Base-by-base conservation (phyloP, 1,284 basidiomycete species). In the Sporisorium iseilematis-ciliati region DNA sequence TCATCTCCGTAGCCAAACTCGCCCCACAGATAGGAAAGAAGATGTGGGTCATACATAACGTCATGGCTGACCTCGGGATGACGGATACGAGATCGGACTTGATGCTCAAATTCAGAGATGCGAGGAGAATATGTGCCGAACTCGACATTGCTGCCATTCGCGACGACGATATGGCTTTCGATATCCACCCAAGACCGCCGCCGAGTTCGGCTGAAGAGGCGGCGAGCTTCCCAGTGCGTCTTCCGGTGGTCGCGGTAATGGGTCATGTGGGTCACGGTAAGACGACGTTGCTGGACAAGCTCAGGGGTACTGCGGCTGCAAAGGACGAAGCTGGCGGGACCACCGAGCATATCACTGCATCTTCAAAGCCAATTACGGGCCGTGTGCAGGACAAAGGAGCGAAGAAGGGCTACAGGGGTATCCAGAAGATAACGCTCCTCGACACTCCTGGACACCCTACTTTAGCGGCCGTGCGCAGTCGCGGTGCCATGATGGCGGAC, bases 261-360 rank as follows among this genome's bases (percentile, higher is more conserved):
- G 97, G 97, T 0, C 97, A 99, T 84, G 97, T 99, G 73, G 97
- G 99, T 86, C 97, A 99, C 85, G 97, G 97, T 57, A 99, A 99
- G 87, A 99, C 97, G 0, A 98, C 95, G 0, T 88, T 99, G 16
- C 89, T 99, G 3, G 97, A 99, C 84, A 92, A 91, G n/a, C 89
- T 99, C 21, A 91, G 97, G 16, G 93, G 92, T 11, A 89, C 95
- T 0, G 91, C 93, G 33, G 95, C 99, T 7, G 96, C 95, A 0
- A 90, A 92, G 78, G 92, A 93, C 20, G 97, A 99, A 88, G 95
- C 95, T 0, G 97, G 97, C 14, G 96, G 97, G 10, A 99, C 99
- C 78, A 99, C 97, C 0, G 97, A 99, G 82, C 97, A 99, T 82
- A 98, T 99, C 58, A 97, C 96, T 81, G 97, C 97, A 20, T 99